Evolutionary conservation across 768 basidiomycete species (phyloP).

Genomic region (Mycena latifolia): DNA sequence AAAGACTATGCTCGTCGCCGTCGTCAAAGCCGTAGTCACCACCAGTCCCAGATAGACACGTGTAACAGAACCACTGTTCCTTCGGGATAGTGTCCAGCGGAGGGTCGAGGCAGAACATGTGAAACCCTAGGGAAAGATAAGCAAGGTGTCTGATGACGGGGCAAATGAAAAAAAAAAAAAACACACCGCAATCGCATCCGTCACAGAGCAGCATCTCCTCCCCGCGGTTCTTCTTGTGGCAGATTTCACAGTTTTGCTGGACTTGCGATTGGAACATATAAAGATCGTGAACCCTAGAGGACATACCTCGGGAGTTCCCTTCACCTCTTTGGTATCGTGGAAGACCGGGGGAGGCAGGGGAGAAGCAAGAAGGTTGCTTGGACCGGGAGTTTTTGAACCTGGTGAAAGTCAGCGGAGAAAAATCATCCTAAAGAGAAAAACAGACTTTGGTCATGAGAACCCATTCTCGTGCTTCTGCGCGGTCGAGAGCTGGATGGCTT

Average conservation of each 20-base stretch:
- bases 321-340: constrained; percentile 59
- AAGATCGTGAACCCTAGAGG: constrained; percentile 32
- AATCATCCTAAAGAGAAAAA: constrained; percentile 21
- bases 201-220: constrained; percentile 95
- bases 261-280: constrained; percentile 39
- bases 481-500: constrained; percentile 54
- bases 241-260: constrained; percentile 93
- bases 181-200: constrained; percentile 83
- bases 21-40: constrained; percentile 99
- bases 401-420: constrained; percentile 35
- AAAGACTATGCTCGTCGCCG: constrained; percentile 94
- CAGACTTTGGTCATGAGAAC: constrained; percentile 65
- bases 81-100: constrained; percentile 88
- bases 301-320: constrained; percentile 68
- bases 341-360: constrained; percentile 61
- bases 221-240: constrained; percentile 88
- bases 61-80: constrained; percentile 96
- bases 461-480: constrained; percentile 65
- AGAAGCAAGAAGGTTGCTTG: constrained; percentile 37
- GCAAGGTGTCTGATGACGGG: constrained; percentile 20
- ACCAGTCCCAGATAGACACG: constrained; percentile 91
- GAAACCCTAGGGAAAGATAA: constrained; percentile 74
- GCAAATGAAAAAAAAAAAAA: constrained; percentile 43
- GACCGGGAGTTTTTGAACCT: constrained; percentile 45
- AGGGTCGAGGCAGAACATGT: constrained; percentile 97